Evolutionary conservation across 1,139 yeast species (phyloP).

Genomic region (Blastobotrys malaysiensis): DNA sequence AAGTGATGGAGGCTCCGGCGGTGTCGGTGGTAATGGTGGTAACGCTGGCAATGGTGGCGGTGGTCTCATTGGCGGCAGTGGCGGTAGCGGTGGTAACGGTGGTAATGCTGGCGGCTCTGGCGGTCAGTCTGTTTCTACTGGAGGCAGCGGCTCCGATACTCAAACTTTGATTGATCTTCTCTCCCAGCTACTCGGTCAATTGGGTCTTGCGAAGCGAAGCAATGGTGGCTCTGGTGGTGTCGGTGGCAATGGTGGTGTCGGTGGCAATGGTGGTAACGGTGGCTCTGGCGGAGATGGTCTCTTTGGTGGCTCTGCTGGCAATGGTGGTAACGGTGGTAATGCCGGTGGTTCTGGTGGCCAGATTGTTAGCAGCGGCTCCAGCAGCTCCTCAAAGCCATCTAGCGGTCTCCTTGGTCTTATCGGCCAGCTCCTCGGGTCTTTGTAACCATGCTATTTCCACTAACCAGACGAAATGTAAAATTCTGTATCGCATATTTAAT

Average conservation of each 20-base stretch:
- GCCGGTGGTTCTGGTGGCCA: conserved; percentile 3
- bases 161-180: not conserved
- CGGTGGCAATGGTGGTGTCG: conserved; percentile 1
- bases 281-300: not conserved
- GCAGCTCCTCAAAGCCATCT: not conserved
- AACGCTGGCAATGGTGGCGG: conserved; percentile 2
- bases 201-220: not conserved
- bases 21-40: conserved; percentile 2
- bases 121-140: not conserved
- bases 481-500: not conserved
- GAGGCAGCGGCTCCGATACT: not conserved
- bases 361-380: not conserved
- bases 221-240: not conserved
- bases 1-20: not conserved
- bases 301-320: not conserved
- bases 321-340: conserved; percentile 1
- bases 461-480: not conserved
- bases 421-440: not conserved
- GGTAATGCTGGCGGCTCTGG: conserved; percentile 3
- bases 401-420: not conserved
- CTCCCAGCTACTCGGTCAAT: not conserved
- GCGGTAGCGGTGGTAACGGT: conserved; percentile 2
- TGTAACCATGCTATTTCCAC: not conserved
- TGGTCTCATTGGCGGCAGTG: conserved; percentile 1
- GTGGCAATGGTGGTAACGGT: not conserved